Evolutionary conservation across 371 early-diverging fungal species (phyloP).

Genomic region (Mucor velutinosus): DNA sequence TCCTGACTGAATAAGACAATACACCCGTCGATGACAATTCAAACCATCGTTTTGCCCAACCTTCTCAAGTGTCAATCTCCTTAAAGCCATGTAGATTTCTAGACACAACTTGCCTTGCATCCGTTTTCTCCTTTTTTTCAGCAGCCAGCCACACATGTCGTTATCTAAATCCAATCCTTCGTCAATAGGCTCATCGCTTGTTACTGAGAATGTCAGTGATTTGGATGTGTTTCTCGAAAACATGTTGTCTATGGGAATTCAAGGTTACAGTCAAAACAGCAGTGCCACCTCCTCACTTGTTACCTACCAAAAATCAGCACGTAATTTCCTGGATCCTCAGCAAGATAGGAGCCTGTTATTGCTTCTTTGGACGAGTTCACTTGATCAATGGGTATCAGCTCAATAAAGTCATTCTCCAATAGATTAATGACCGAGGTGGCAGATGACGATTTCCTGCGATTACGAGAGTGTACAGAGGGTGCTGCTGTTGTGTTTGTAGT

Average conservation of each 20-base stretch:
- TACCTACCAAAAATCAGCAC: conserved; percentile 44
- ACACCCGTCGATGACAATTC: conserved; percentile 54
- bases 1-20: conserved; percentile 60
- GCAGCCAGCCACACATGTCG: conserved; percentile 65
- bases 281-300: not conserved
- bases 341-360: conserved; percentile 25
- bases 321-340: conserved; percentile 42
- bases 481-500: not conserved
- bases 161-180: conserved; percentile 20
- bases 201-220: conserved; percentile 80
- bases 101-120: conserved; percentile 62
- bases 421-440: conserved; percentile 15
- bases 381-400: conserved; percentile 20
- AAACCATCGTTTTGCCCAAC: conserved; percentile 80
- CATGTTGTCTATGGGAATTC: conserved; percentile 65
- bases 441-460: conserved; percentile 9
- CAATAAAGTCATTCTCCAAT: conserved; percentile 21
- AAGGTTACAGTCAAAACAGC: not conserved
- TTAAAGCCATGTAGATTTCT: not conserved
- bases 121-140: conserved; percentile 85
- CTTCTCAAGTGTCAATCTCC: conserved; percentile 10
- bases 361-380: conserved; percentile 19
- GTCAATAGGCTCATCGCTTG: conserved; percentile 20
- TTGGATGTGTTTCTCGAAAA: conserved; percentile 91
- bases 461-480: not conserved